Percentiles rank a stretch among this genome's conserved stretches.
Evolutionary conservation across 108 stramenopile genomes (phyloP).

Genomic region (Aureococcus anophagefferens): DNA sequence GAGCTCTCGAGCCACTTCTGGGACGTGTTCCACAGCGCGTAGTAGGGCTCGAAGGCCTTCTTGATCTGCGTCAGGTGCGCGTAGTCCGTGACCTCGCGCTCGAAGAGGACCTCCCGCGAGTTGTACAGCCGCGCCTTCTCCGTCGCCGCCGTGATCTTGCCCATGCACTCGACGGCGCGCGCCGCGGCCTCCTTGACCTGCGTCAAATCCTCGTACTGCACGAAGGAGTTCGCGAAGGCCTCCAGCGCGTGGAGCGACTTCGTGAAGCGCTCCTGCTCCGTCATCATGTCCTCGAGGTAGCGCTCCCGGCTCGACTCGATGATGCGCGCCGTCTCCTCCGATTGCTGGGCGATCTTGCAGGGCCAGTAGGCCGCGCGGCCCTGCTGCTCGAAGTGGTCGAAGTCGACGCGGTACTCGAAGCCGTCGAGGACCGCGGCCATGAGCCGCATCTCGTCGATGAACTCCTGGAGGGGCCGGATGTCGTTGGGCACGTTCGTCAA

Average conservation of each 20-base stretch:
- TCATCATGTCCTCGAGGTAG: constrained; percentile 38
- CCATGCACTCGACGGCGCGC: constrained; percentile 27
- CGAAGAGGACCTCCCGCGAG: constrained; percentile 49
- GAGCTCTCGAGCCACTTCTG: constrained; percentile 34
- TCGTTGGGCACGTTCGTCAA: constrained; percentile 18
- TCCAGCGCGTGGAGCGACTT: constrained; percentile 31
- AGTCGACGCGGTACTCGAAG: constrained; percentile 8
- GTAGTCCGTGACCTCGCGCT: constrained; percentile 46
- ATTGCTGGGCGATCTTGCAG: constrained; percentile 25
- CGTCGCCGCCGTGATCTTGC: constrained; percentile 30
- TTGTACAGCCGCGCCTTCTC: constrained; percentile 41
- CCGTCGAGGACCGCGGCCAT: constrained; percentile 32
- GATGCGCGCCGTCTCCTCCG: constrained; percentile 23
- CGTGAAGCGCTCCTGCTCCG: constrained; percentile 47
- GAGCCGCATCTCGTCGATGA: constrained; percentile 29
- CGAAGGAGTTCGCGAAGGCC: constrained; percentile 28
- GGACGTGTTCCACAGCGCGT: constrained; percentile 44
- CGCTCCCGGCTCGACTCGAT: constrained; percentile 7
- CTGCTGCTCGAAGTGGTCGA: constrained; percentile 28
- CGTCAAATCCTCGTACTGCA: constrained; percentile 27
- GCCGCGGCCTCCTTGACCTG: constrained; percentile 27
- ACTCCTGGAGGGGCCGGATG: constrained; percentile 30
- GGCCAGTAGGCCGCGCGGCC: constrained; percentile 41
- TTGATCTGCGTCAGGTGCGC: constrained; percentile 30
- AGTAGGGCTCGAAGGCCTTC: constrained; percentile 51